Percentiles rank a stretch among this genome's conserved stretches.
phyloP scores from a whole-genome alignment of 1,284 basidiomycete genomes.

The Rhizoctonia solani region DNA sequence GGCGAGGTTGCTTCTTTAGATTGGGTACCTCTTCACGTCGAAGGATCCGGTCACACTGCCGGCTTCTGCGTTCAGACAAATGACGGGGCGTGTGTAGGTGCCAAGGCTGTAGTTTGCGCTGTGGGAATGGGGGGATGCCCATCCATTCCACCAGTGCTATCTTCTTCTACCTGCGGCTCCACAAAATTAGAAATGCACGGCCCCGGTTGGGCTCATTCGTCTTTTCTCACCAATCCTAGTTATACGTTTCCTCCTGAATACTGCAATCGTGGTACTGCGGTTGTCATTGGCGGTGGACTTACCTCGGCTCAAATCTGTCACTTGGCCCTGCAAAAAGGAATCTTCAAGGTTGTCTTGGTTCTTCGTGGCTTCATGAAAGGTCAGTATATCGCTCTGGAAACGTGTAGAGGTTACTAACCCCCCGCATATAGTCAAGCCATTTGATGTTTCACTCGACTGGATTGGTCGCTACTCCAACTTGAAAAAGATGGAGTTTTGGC shows the following conservation, averaged over 20 bases:
- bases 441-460: constrained; percentile 2
- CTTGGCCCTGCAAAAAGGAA: neutral
- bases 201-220: constrained; percentile 2
- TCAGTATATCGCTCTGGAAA: neutral
- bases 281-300: neutral
- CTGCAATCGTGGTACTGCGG: neutral
- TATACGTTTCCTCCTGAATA: neutral
- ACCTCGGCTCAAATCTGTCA: neutral
- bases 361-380: neutral
- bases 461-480: neutral
- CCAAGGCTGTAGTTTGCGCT: neutral
- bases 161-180: neutral
- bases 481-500: constrained; percentile 4
- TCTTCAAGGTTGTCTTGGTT: neutral
- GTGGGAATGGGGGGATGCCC: constrained; percentile 4
- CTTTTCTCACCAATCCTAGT: neutral
- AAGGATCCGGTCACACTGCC: neutral
- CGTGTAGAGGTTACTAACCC: neutral
- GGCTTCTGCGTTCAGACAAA: neutral
- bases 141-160: neutral
- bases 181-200: neutral
- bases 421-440: neutral
- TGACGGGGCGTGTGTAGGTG: neutral
- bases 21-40: neutral
- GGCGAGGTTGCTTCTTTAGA: neutral